Evolutionary conservation across 2,329 filamentous ascomycete species (phyloP).

Genomic region (Metarhizium humberi): DNA sequence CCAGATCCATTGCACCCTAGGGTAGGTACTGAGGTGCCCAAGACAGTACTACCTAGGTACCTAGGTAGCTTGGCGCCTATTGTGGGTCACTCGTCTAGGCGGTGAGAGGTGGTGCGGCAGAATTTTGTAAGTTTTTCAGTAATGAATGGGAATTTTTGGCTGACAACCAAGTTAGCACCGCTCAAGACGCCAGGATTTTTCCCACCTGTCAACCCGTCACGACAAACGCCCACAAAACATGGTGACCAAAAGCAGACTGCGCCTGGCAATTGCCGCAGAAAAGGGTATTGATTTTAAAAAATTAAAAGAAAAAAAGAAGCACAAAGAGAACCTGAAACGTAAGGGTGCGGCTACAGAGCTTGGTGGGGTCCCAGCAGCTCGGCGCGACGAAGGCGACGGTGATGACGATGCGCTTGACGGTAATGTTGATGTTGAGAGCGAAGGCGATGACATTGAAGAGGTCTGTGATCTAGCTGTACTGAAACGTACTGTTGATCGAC

Average conservation of each 20-base stretch:
- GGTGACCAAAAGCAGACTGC: conserved; percentile 40
- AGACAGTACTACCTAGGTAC: not conserved
- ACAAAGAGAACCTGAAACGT: conserved; percentile 33
- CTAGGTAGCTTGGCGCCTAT: not conserved
- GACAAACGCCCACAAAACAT: conserved; percentile 14
- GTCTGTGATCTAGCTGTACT: conserved; percentile 8
- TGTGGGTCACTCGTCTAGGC: not conserved
- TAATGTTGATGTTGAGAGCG: conserved; percentile 23
- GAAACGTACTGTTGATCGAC: not conserved
- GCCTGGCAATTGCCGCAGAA: conserved; percentile 44
- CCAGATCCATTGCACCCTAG: too few relatives aligned
- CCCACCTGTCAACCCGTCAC: not conserved
- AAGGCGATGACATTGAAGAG: conserved; percentile 23
- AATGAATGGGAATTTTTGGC: conserved; percentile 1
- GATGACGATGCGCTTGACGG: conserved; percentile 24
- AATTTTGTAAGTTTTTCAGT: conserved; percentile 7
- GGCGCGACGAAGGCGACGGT: conserved; percentile 6
- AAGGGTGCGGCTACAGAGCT: conserved; percentile 18
- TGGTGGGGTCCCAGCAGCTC: conserved; percentile 12
- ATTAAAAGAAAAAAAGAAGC: conserved; percentile 38
- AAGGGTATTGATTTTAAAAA: conserved; percentile 46
- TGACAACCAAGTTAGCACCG: not conserved
- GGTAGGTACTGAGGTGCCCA: too few relatives aligned
- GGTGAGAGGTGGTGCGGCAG: conserved; percentile 1
- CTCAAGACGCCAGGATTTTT: not conserved